Percentiles rank a stretch among this genome's conserved stretches.
Evolutionary conservation across 371 early-diverging fungal species (phyloP).

Genomic region (Mucor saturninus): DNA sequence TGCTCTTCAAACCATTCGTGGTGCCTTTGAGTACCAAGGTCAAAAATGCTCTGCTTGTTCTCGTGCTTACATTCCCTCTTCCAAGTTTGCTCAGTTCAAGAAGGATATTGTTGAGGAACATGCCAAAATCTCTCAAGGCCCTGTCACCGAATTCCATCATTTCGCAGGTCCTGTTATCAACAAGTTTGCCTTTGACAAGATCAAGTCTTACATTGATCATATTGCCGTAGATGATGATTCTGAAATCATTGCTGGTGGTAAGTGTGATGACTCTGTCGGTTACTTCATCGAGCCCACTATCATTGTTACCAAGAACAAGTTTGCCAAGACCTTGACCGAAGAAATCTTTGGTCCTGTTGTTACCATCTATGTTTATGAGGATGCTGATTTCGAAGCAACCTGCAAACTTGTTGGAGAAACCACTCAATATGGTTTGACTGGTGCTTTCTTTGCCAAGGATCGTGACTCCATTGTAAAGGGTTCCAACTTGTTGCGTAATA

Average conservation of each 20-base stretch:
- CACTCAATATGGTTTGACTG: constrained; percentile 90
- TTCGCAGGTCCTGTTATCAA: constrained; percentile 87
- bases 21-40: constrained; percentile 95
- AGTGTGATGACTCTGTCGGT: constrained; percentile 82
- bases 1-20: constrained; percentile 85
- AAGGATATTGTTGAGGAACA: constrained; percentile 66
- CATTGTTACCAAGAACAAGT: constrained; percentile 85
- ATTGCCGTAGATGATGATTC: constrained; percentile 67
- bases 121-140: constrained; percentile 83
- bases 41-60: constrained; percentile 98
- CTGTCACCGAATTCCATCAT: constrained; percentile 82
- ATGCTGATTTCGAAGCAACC: constrained; percentile 75
- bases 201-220: constrained; percentile 86
- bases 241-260: constrained; percentile 85
- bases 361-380: constrained; percentile 91
- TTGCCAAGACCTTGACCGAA: constrained; percentile 86
- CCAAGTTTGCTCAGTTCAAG: constrained; percentile 79
- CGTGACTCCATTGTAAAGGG: constrained; percentile 79
- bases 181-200: constrained; percentile 92
- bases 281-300: constrained; percentile 94
- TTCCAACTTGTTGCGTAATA: constrained; percentile 80
- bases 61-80: constrained; percentile 89
- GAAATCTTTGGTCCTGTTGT: constrained; percentile 99
- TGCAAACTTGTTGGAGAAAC: constrained; percentile 82
- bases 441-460: constrained; percentile 88